Evolutionary conservation across 768 basidiomycete species (phyloP).

Genomic region (Hericium rajendrae): DNA sequence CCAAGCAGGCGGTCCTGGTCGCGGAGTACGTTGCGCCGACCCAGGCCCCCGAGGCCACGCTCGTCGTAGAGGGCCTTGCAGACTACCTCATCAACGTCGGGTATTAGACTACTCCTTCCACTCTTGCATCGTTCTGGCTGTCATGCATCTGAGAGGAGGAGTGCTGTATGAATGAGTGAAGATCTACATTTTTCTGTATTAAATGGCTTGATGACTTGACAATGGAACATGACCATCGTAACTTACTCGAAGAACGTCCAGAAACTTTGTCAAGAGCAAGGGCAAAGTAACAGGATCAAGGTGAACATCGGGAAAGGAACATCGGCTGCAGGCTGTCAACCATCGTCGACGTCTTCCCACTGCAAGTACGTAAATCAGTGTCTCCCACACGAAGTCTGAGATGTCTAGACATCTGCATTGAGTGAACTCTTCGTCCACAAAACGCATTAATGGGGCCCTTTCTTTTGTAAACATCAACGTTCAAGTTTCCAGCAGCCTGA

Average conservation of each 20-base stretch:
- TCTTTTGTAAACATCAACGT: too few species aligned
- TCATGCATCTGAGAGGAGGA: background rate
- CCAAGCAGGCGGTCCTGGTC: slow-evolving; percentile 78
- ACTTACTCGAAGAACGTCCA: background rate
- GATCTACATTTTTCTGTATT: background rate
- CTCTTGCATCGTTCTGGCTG: background rate
- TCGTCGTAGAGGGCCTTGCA: slow-evolving; percentile 57
- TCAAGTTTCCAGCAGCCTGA: too few species aligned
- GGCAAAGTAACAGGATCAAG: too few species aligned
- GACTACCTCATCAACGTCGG: slow-evolving; percentile 61
- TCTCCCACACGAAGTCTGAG: too few species aligned
- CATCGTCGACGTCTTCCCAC: too few species aligned
- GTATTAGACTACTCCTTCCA: slow-evolving; percentile 33
- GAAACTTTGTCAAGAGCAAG: too few species aligned
- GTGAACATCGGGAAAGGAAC: too few species aligned
- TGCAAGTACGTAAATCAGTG: too few species aligned
- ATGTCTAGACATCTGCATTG: too few species aligned
- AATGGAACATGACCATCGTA: background rate
- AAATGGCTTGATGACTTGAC: background rate
- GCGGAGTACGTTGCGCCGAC: slow-evolving; percentile 59
- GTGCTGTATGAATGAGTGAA: background rate
- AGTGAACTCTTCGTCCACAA: too few species aligned
- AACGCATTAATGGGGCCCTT: too few species aligned
- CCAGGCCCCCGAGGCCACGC: slow-evolving; percentile 57
- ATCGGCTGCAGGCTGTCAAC: too few species aligned